Base-by-base conservation (phyloP, 495 filamentous ascomycete species). In the Penicillium crystallinum region DNA sequence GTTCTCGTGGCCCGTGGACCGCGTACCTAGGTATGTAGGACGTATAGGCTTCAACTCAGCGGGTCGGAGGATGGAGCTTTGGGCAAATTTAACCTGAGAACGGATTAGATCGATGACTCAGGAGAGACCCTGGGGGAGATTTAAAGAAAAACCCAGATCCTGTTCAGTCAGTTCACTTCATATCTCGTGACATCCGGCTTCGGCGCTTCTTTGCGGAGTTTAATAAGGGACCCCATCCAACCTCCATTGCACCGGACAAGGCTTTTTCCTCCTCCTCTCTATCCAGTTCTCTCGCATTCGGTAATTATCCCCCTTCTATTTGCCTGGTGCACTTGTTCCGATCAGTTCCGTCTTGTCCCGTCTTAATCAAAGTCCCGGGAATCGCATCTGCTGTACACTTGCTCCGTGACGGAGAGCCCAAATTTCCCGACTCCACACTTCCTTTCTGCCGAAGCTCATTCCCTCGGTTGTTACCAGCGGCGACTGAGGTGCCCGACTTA, bases 181-280 rank as follows among this genome's bases (percentile, higher is more conserved):
- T 33, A 49, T 69, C 59, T 61, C 58, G 64, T 59, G 59, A 63
- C 56, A 34, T 64, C 68, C 70, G 70, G 66, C 67, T 69, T 71
- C 68, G 70, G 70, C 68, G 63, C 46, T 67, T 65, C 54, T 42
- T 33, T 31, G 56, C 64, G 62, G 67, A 50, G 41, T 46, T 58
- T 55, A 53, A 46, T 54, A 57, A 36, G 27, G 38, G 43, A 29
- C 15, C 21, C 22, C 27, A 31, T 38, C 54, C 49, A 59, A 47
- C 30, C 21, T 27, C 34, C 27, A 31, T 43, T 45, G 3, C 27
- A 23, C 62, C 62, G 63, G 60, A 59, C 64, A 69, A 68, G 64
- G 57, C 61, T 66, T 69, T 66, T 70, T 61, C 63, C 60, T 59
- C 53, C 46, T 56, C 43, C 40, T 35, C 53, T 54, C 47, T 45